Evolutionary conservation across 768 basidiomycete species (phyloP), one percentile per base, ranked within the genome.

Genomic region (Collybia nuda): DNA sequence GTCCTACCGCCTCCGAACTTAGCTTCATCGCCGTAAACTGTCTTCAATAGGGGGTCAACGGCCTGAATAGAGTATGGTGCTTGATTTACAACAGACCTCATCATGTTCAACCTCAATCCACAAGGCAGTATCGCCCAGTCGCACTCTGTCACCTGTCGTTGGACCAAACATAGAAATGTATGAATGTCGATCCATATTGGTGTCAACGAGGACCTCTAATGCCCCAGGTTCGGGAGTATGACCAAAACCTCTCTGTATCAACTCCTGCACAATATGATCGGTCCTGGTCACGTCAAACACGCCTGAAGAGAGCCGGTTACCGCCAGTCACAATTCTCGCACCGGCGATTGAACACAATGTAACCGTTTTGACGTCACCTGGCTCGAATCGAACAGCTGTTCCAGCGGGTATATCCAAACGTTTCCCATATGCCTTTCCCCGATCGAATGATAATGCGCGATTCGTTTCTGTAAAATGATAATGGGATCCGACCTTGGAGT

Each of bases 111-210:
- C 89, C 67, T 93, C 82, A 56, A 98, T 75, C 94, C 94, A 98
- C 5, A 99, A 77, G 28, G 73, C 71, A 6, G 90, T 96, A 64
- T 99, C 97, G 8, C 88, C 97, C 14, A 99, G 74, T 42, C 91
- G 78, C 26, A 99, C 79, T n/a, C 86, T 75, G 69, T 99, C 96
- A 0, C 95, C 97, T 1, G 80, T 81, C 0, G 97, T 98, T 0
- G 97, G 97, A 0, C 97, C 97, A 68, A 84, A 99, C 93, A 98
- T 97, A 5, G 87, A 84, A 5, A 90, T 85, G 67, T 98, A 98
- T 39, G 83, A 74, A 40, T 88, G 83, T 37, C 89, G 73, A 22
- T 78, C 73, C 15, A 94, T 76, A 21, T 77, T 75, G 26, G 78
- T 82, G 47, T 85, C 81, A 28, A 59, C 58, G 14, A 57, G 57